Evolutionary conservation across 116 monocot genomes (phyloP), one percentile per base, ranked within the genome.

Genomic region (Cymodocea nodosa): DNA sequence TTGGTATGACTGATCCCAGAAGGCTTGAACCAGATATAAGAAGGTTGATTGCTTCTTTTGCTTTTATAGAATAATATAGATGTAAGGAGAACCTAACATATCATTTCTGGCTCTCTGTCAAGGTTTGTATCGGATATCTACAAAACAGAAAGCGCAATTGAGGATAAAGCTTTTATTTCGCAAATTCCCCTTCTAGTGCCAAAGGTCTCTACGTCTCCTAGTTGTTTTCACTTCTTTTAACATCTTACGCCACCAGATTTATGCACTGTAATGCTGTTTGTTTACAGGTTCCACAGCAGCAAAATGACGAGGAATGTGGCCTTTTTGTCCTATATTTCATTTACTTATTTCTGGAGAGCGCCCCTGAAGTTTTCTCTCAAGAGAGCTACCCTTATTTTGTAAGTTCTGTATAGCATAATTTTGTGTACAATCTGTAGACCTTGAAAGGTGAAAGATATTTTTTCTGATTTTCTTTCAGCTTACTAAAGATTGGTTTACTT

Each of bases 201-300:
- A 49, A 83, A 89, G 85, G 89, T 85, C 19, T 7, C 12, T 35
- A 35, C 40, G 25, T 39, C 8, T 49, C 59, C 12, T 44, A 44
- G 36, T 18, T 4, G n/a, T 36, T 64, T 17, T 57, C 7, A 25
- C 5, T 56, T 68, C 19, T 39, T 9, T 74, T 6, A 67, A 15
- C 13, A 23, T 13, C 59, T 37, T 9, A 36, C 6, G 22, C 35
- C 37, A 39, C n/a, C 36, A 61, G 19, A 65, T 65, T 65, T 19
- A 49, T 50, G 9, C 57, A 15, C 22, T 61, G 23, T 0, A 44
- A 65, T 56, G 0, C 50, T 22, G 24, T 8, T 24, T 30, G 8
- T 78, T 76, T 62, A 44, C 68, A 89, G 88, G 88, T 89, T 25
- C 88, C 82, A 6, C 88, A 89, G 51, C 87, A 87, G 62, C 79